Evolutionary conservation across 345 rosid genomes (phyloP).

Genomic region (Gossypium turneri): DNA sequence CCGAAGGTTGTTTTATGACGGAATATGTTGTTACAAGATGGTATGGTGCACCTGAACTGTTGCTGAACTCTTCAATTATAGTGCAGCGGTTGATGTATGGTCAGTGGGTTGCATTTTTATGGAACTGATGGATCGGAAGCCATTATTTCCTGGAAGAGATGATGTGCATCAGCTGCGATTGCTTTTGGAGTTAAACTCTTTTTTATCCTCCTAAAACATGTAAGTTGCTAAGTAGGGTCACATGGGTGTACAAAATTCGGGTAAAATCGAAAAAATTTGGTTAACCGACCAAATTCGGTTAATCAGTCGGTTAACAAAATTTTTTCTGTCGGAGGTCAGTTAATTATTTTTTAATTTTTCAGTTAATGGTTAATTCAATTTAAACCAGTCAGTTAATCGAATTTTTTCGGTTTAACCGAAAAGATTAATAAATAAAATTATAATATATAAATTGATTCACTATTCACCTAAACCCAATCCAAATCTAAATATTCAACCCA

Average conservation of each 20-base stretch:
- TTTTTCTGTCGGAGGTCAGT: too few species aligned
- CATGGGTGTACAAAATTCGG: too few species aligned
- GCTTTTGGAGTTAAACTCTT: constrained; percentile 61
- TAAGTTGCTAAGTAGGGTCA: neutral
- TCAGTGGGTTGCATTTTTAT: constrained; percentile 91
- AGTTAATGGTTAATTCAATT: too few species aligned
- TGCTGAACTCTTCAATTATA: constrained; percentile 74
- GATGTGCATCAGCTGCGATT: constrained; percentile 84
- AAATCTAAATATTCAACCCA: too few species aligned
- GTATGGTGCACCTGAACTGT: constrained; percentile 94
- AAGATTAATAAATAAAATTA: too few species aligned
- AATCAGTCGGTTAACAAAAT: too few species aligned
- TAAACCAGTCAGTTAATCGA: too few species aligned
- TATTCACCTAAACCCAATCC: too few species aligned
- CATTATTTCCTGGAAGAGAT: constrained; percentile 85
- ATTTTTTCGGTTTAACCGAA: too few species aligned
- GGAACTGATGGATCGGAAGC: constrained; percentile 74
- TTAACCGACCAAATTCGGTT: too few species aligned
- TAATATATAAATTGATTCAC: too few species aligned
- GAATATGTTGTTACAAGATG: constrained; percentile 95
- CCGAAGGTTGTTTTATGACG: constrained; percentile 88
- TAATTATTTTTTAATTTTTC: too few species aligned
- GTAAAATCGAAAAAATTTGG: neutral
- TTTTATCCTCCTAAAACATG: neutral
- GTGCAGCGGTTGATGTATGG: constrained; percentile 96